Percentiles rank a stretch among this genome's conserved stretches.
These are phyloP conservation scores for Backusella parvicylindrica DNA, from an alignment of 192 early-diverging fungal genomes.

Conservation along the genomic window DNA sequence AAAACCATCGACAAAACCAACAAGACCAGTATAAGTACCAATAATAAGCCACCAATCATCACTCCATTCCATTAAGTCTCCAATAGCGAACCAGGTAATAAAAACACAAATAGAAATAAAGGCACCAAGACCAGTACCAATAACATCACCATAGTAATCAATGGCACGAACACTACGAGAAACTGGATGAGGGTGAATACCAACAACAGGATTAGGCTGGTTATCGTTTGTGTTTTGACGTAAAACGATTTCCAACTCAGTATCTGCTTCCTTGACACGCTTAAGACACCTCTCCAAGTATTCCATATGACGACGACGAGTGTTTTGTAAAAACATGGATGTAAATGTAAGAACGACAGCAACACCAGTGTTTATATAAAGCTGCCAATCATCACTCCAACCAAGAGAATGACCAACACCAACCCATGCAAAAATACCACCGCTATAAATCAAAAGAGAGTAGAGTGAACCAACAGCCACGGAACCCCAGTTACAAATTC, in stretches of 20 bases:
- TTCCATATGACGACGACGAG: slow-evolving; percentile 12
- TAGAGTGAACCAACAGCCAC: slow-evolving; percentile 1
- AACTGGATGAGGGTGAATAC: not conserved
- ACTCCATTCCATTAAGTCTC: slow-evolving; percentile 4
- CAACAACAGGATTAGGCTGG: slow-evolving; percentile 6
- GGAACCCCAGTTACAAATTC: slow-evolving; percentile 2
- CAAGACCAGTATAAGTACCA: slow-evolving; percentile 22
- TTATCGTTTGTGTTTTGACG: slow-evolving; percentile 5
- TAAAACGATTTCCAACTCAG: slow-evolving; percentile 2
- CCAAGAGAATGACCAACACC: slow-evolving; percentile 4
- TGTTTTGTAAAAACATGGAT: slow-evolving; percentile 18
- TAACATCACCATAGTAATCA: slow-evolving; percentile 20
- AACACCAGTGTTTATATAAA: slow-evolving; percentile 22
- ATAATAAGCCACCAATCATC: slow-evolving; percentile 24
- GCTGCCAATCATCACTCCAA: slow-evolving; percentile 19
- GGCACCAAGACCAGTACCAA: slow-evolving; percentile 15
- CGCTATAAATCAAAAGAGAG: slow-evolving; percentile 1
- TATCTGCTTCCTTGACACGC: slow-evolving; percentile 5
- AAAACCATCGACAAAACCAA: slow-evolving; percentile 21
- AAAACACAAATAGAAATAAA: slow-evolving; percentile 8
- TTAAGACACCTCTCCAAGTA: slow-evolving; percentile 7
- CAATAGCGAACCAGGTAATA: slow-evolving; percentile 8
- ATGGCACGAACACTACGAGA: not conserved
- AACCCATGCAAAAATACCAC: slow-evolving; percentile 17
- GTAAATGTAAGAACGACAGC: slow-evolving; percentile 13